Base-by-base conservation (phyloP, 176 grass and related monocot species). In the Saccharum officinarum region DNA sequence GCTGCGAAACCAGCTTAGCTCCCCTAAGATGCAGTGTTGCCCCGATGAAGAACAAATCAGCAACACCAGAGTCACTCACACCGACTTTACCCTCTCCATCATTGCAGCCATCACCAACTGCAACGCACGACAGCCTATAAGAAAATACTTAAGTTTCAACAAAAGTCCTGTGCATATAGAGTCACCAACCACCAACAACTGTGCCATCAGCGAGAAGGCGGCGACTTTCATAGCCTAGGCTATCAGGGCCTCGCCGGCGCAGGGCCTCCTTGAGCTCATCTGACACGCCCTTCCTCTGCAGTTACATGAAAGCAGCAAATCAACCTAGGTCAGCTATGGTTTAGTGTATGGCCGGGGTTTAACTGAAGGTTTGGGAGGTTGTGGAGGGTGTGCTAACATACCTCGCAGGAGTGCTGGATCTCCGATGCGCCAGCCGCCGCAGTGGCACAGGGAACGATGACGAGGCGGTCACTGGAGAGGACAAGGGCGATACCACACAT, bases 401-500 rank as follows among this genome's bases (percentile, higher is more conserved):
- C 85, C 85, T 91, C 39, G 49, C 67, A 50, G n/a, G 67, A 38
- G 49, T 12, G 37, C 54, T 37, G 33, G 69, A 26, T 69, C 49
- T 50, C 40, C 13, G 69, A 71, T 26, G 46, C 42, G 8, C 45
- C 64, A 6, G 17, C 42, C 13, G 63, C 16, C 54, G 42, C 55
- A 85, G 79, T 36, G 66, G 42, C 7, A 57, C 22, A 62, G 69
- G 80, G 69, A 13, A 54, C 47, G 17, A 87, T 70, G 13, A 91
- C 30, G 28, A 80, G 69, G 49, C 69, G 40, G 62, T 80, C 88
- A 62, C 90, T 86, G 15, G 90, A 95, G 44, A 95, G 71, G 78
- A 95, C 49, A 36, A 98, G 82, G 49, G 91, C 88, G 64, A 95
- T 95, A 70, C 93, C 93, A 18, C 93, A 98, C 96, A 95, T 95